These are phyloP conservation scores for Elongisporangium senticosum DNA, from an alignment of 352 stramenopile species.

Conservation along the genomic window DNA sequence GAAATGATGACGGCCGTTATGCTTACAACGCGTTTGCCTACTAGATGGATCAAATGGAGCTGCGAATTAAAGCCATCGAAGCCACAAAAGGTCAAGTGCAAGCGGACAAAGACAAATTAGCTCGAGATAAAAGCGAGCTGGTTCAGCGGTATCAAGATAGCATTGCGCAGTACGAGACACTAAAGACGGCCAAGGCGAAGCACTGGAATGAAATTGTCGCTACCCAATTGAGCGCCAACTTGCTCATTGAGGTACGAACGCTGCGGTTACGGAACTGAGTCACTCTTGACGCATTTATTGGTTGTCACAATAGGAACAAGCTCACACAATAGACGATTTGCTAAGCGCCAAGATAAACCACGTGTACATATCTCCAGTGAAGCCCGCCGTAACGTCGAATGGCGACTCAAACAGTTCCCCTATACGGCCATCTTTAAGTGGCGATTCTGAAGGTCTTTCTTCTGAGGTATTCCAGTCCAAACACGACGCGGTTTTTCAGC, in stretches of 20 bases:
- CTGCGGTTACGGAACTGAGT: neutral
- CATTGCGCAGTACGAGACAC: conserved; percentile 37
- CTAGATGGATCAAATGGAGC: neutral
- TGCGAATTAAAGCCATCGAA: neutral
- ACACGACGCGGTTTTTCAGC: conserved; percentile 13
- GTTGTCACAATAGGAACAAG: conserved; percentile 39
- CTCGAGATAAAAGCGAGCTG: conserved; percentile 32
- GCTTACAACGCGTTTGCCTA: neutral
- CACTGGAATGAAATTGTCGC: conserved; percentile 71
- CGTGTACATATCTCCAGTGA: conserved; percentile 30
- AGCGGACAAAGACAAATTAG: conserved; percentile 28
- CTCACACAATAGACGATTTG: conserved; percentile 72
- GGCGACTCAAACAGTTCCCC: neutral
- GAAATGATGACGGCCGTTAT: neutral
- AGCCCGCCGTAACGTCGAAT: conserved; percentile 11
- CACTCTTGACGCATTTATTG: neutral
- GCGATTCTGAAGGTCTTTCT: neutral
- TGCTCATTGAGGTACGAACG: conserved; percentile 58
- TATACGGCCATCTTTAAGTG: neutral
- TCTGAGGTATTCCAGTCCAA: neutral
- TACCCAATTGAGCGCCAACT: conserved; percentile 63
- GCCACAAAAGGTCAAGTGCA: conserved; percentile 31
- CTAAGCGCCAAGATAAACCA: conserved; percentile 35
- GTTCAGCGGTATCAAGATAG: conserved; percentile 37
- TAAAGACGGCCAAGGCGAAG: conserved; percentile 57